Evolutionary conservation across 2,329 filamentous ascomycete species (phyloP), one percentile per base, ranked within the genome.

Genomic region (Hymenoscyphus repandus): DNA sequence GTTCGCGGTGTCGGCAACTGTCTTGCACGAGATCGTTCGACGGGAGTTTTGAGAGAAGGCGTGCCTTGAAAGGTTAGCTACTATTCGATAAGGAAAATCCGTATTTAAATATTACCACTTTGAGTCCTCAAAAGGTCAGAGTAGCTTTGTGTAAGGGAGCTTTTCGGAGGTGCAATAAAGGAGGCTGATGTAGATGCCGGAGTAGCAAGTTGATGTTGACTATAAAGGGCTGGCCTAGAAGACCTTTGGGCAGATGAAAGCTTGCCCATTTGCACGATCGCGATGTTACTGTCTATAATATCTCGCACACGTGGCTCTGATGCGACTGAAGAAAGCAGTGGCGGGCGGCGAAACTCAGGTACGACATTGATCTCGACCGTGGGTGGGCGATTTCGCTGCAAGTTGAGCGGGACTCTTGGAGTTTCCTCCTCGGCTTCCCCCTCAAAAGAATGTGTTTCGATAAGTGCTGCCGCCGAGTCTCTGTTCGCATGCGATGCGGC

Each of bases 1-100:
- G 56, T 69, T 58, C 61, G 66, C 51, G 62, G 67, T 53, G 55
- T 62, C 44, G 57, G 61, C 22, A 64, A 53, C 39, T 53, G 54
- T 52, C 40, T 56, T 32, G 58, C n/a, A 7, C 50, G 44, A 38
- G 48, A 39, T 45, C 46, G 52, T 7, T 57, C 51, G 31, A 40
- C 32, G 39, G 45, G 37, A 17, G 41, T 31, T 46, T 45, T 61
- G 10, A 52, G 47, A 22, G 59, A 58, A 39, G 58, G 62, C 3
- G 61, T 65, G 27, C 50, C 62, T 63, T 45, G 2, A 34, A 32
- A 40, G 43, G 13, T 39, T 41, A 34, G 22, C 6, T 32, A 15
- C 20, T n/a, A 32, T 44, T 6, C 3, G 18, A 5, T 40, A 40
- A 17, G 18, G n/a, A 20, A 3, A 5, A 20, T 11, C 4, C 10